Conservation (phyloP, 345 rosid genomes). For the Rhodomyrtus tomentosa region DNA sequence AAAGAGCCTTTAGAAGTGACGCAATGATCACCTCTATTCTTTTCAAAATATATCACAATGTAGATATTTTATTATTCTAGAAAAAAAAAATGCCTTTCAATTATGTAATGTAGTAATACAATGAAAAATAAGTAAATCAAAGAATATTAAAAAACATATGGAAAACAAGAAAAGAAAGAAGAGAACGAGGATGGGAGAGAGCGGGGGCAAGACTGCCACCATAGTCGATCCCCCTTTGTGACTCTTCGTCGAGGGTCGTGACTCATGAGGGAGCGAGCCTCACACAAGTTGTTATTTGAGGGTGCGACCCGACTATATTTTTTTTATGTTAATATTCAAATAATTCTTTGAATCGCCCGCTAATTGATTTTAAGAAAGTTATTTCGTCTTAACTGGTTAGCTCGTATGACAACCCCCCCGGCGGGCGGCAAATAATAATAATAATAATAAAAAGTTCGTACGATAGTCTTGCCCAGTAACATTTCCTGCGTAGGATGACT, state of each 20-base stretch:
- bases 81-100: not conserved
- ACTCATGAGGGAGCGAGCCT: too few relatives aligned
- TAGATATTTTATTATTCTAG: not conserved
- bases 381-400: not conserved
- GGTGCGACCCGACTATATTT: not conserved
- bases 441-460: too few relatives aligned
- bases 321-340: not conserved
- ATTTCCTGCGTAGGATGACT: not conserved
- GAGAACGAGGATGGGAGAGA: not conserved
- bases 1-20: too few relatives aligned
- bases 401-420: too few relatives aligned
- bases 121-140: not conserved
- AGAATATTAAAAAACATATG: not conserved
- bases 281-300: too few relatives aligned
- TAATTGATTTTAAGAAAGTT: not conserved
- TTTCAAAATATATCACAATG: not conserved
- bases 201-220: not conserved
- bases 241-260: not conserved
- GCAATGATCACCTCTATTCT: too few relatives aligned
- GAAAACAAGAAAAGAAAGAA: not conserved
- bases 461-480: not conserved
- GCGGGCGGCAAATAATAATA: too few relatives aligned
- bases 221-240: not conserved
- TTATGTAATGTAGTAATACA: not conserved
- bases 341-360: not conserved